A percentile compares a stretch with the other conserved stretches of the same genome.
phyloP scores from a whole-genome alignment of 148 eudicot species.

The Heliosperma pusillum region DNA sequence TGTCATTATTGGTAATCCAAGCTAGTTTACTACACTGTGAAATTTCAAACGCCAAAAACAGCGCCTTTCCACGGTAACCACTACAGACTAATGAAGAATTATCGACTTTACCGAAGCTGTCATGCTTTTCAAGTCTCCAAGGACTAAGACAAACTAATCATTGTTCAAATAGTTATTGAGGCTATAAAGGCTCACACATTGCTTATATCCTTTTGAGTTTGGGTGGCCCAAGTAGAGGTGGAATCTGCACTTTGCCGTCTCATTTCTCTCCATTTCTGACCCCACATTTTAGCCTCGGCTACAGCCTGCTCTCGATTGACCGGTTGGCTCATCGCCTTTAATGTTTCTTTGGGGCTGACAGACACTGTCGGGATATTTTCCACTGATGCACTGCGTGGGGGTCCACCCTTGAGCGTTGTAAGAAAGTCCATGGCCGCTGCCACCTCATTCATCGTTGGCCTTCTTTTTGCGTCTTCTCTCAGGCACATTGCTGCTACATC shows the following conservation, averaged over 20 bases:
- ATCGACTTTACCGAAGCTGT: not conserved
- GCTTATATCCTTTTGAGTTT: conserved; percentile 16
- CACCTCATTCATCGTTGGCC: conserved; percentile 58
- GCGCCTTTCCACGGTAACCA: no score
- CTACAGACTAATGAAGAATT: not conserved
- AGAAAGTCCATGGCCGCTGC: conserved; percentile 48
- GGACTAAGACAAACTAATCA: not conserved
- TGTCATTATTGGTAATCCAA: not conserved
- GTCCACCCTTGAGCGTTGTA: conserved; percentile 29
- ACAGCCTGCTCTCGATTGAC: conserved; percentile 54
- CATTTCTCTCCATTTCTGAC: conserved; percentile 60
- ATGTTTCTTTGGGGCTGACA: conserved; percentile 3
- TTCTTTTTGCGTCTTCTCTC: conserved; percentile 36
- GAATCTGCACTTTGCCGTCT: conserved; percentile 29
- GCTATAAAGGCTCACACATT: not conserved
- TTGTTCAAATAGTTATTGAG: not conserved
- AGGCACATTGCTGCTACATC: conserved; percentile 69
- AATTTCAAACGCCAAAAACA: not conserved
- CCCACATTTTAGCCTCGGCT: conserved; percentile 84
- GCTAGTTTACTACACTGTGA: not conserved
- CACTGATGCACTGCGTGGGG: conserved; percentile 18
- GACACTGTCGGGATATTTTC: not conserved
- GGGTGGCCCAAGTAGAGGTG: conserved; percentile 17
- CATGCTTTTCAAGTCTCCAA: not conserved
- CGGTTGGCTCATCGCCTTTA: conserved; percentile 21